phyloP scores from a whole-genome alignment of 176 grass and related monocot species.

The Bonia amplexicaulis region DNA sequence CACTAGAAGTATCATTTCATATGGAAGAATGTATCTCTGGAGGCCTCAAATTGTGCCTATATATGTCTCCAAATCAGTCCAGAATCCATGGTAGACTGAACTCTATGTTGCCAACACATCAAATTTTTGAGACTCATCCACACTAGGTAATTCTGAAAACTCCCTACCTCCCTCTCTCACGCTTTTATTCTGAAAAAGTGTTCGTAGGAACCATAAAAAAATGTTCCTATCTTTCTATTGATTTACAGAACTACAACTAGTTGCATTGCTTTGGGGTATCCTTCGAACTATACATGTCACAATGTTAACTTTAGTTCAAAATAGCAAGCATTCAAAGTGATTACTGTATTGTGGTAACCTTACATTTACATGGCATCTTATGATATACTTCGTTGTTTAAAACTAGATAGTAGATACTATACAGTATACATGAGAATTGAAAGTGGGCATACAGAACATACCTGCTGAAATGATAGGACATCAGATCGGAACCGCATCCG shows the following conservation, averaged over 20 bases:
- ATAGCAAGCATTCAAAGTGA: not conserved
- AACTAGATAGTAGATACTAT: not conserved
- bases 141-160: not conserved
- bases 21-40: not conserved
- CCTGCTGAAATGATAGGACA: constrained; percentile 92
- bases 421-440: not conserved
- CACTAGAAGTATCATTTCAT: not conserved
- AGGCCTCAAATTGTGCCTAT: not conserved
- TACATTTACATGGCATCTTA: not conserved
- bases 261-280: not conserved
- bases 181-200: not conserved
- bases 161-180: not conserved
- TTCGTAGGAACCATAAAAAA: not conserved
- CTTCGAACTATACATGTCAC: not conserved
- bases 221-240: not conserved
- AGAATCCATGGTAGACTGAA: not conserved
- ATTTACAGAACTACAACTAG: not conserved
- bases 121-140: not conserved
- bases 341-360: not conserved
- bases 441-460: not conserved
- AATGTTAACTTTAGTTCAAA: not conserved
- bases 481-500: constrained; percentile 74
- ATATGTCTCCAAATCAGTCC: not conserved
- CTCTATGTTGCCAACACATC: not conserved
- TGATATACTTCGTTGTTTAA: not conserved